phyloP scores from a whole-genome alignment of 225 moss, liverwort and hornwort species.

The Bryoerythrophyllum caledonicum region DNA sequence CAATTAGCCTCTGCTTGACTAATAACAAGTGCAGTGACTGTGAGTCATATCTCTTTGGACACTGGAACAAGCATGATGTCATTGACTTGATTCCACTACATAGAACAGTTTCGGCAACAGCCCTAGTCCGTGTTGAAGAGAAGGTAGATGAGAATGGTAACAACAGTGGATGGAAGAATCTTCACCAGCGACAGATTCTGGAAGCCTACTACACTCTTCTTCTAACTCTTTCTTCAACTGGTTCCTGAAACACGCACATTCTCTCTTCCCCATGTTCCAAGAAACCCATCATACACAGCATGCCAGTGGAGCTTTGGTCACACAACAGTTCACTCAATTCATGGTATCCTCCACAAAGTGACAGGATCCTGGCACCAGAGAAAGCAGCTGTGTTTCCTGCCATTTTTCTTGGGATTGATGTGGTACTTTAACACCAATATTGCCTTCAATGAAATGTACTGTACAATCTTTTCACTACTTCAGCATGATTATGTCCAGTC shows the following conservation, averaged over 20 bases:
- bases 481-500: too few species aligned
- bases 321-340: neutral
- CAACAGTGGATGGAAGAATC: neutral
- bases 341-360: neutral
- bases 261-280: neutral
- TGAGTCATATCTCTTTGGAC: neutral
- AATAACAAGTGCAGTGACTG: too few species aligned
- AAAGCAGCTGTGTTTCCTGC: neutral
- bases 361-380: neutral
- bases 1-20: neutral
- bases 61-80: neutral
- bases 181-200: neutral
- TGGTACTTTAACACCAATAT: too few species aligned
- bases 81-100: neutral
- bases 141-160: neutral
- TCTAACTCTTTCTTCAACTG: neutral
- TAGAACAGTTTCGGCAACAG: too few species aligned
- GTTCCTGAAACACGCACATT: slow-evolving; percentile 2
- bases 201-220: neutral
- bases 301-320: neutral
- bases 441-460: too few species aligned
- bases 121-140: neutral
- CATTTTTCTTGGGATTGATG: too few species aligned
- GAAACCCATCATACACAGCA: neutral
- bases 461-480: too few species aligned